A percentile compares a stretch with the other conserved stretches of the same genome.
phyloP scores from a whole-genome alignment of 257 asterid species.

The Solanum piurae region DNA sequence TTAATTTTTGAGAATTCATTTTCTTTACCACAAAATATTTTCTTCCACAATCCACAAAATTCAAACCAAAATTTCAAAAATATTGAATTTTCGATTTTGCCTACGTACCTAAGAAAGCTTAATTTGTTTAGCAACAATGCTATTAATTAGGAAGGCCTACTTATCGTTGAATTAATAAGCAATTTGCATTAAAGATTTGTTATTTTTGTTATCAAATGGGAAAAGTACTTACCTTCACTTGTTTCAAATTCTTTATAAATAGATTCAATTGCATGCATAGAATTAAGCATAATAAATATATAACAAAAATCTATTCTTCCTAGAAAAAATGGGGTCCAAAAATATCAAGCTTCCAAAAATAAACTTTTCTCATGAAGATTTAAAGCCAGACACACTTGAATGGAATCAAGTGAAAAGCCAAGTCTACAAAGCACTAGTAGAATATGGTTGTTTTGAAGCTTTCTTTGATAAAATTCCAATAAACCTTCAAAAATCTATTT shows the following conservation, averaged over 20 bases:
- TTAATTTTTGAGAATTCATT: too few species aligned
- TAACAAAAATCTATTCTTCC: background rate
- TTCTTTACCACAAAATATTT: too few species aligned
- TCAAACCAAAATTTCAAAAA: too few species aligned
- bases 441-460: conserved; percentile 61
- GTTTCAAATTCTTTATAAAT: background rate
- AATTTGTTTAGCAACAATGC: too few species aligned
- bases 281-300: background rate
- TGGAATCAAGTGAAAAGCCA: conserved; percentile 29
- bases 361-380: conserved; percentile 21
- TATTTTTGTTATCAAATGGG: too few species aligned
- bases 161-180: too few species aligned
- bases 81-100: too few species aligned
- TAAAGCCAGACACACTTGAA: conserved; percentile 11
- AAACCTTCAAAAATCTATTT: conserved; percentile 13
- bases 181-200: too few species aligned
- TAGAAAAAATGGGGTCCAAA: conserved; percentile 25
- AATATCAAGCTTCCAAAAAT: conserved; percentile 33
- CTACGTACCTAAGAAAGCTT: too few species aligned
- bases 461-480: conserved; percentile 18
- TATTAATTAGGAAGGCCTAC: too few species aligned
- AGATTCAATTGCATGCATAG: background rate
- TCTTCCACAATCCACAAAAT: too few species aligned
- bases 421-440: conserved; percentile 33
- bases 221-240: background rate